Evolutionary conservation across 257 asterid genomes (phyloP), one percentile per base, ranked within the genome.

Genomic region (Fraxinus excelsior): DNA sequence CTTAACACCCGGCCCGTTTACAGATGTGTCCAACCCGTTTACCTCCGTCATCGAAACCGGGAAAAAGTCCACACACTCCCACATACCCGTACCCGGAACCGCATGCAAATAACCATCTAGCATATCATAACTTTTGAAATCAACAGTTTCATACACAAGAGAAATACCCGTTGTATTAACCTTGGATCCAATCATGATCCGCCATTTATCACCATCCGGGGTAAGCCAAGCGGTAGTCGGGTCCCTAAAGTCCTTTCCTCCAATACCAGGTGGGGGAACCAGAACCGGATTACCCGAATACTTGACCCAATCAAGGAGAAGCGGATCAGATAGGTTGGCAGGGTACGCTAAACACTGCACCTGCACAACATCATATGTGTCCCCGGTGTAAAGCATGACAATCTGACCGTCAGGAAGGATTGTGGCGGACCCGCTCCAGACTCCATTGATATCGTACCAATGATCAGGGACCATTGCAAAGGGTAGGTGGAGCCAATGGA

Each of bases 341-440:
- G 98, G 98, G 82, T 85, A 90, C 0, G 98, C 97, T 2, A 91
- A 80, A 77, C 93, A 90, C 75, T 91, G 97, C 34, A 93, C 98
- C 82, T 93, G 98, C 7, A 90, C 97, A 0, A 29, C 70, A 16
- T 90, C 88, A 5, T 67, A 5, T 19, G 96, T 89, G 81, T 82
- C 89, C 1, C 97, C 97, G 0, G 98, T 93, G 84, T 93, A 93
- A 2, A 93, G 74, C 88, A 93, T 93, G 0, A 82, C 74, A 82
- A 93, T 90, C 78, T 72, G 79, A 31, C 98, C 98, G 26, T 86
- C 87, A 8, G 94, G 93, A 2, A 88, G 92, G 85, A 87, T 76
- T 0, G 98, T 93, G 29, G 98, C 97, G 12, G 98, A 93, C 3
- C 98, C 98, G 0, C 97, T 85, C 98, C 98, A 93, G 18, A 93